Evolutionary conservation across 2,329 filamentous ascomycete genomes (phyloP).

Genomic region (Penicillium sp.): DNA sequence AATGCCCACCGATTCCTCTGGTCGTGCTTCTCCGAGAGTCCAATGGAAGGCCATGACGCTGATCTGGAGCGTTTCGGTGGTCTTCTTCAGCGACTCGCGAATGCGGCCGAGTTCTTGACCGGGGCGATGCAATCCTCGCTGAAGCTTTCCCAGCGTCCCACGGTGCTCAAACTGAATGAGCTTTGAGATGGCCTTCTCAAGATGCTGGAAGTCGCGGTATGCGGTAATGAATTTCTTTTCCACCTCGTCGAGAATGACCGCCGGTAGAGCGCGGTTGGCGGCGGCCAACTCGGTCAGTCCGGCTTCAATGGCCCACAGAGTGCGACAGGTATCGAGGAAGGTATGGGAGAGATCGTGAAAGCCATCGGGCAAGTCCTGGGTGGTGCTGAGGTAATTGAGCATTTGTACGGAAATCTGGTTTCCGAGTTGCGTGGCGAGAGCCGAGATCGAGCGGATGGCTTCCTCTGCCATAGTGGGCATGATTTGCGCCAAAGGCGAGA

Average conservation of each 20-base stretch:
- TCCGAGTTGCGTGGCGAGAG: slow-evolving; percentile 57
- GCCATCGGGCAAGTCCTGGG: slow-evolving; percentile 54
- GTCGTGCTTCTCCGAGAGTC: slow-evolving; percentile 58
- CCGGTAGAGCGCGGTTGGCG: slow-evolving; percentile 54
- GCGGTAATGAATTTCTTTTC: slow-evolving; percentile 62
- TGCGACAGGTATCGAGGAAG: slow-evolving; percentile 65
- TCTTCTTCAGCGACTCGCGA: slow-evolving; percentile 55
- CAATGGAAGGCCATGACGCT: slow-evolving; percentile 66
- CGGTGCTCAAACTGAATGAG: slow-evolving; percentile 63
- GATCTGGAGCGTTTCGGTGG: slow-evolving; percentile 61
- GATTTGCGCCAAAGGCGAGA: too few relatives aligned
- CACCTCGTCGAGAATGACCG: slow-evolving; percentile 62
- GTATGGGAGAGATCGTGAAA: slow-evolving; percentile 62
- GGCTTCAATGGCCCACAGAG: slow-evolving; percentile 66
- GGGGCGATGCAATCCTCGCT: slow-evolving; percentile 55
- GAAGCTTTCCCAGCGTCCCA: slow-evolving; percentile 58
- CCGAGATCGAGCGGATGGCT: slow-evolving; percentile 45
- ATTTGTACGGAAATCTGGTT: slow-evolving; percentile 64
- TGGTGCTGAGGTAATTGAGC: slow-evolving; percentile 61
- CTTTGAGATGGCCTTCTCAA: slow-evolving; percentile 62
- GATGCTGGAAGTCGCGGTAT: slow-evolving; percentile 59
- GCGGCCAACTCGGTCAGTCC: slow-evolving; percentile 57
- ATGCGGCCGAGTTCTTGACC: slow-evolving; percentile 22
- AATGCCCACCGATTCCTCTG: slow-evolving; percentile 61
- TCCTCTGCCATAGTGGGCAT: slow-evolving; percentile 16